Evolutionary conservation across 179 eudicot genomes (phyloP), one percentile per base, ranked within the genome.

Genomic region (Nepenthes alata): DNA sequence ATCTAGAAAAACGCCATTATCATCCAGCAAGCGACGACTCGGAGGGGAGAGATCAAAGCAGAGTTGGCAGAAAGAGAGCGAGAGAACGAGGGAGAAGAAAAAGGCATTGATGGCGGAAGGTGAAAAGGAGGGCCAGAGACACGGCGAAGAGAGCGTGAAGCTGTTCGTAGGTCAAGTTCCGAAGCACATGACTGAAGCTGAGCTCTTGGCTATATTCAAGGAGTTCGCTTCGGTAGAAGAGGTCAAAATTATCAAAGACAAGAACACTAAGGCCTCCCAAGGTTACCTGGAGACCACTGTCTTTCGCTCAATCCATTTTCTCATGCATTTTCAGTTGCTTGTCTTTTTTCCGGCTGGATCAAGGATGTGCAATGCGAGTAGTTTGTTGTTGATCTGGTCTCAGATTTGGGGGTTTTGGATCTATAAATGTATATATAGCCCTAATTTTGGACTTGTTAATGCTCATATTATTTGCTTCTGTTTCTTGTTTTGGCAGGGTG

Each of bases 121-220:
- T 4, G 65, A 72, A 10, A 47, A 66, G 53, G 45, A 51, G 41
- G 51, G 65, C 52, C 50, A 60, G 12, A 64, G 61, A 55, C 73
- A 72, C 45, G 57, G 78, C 59, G 83, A 76, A 52, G 98, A 89
- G 55, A 84, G 93, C 80, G 98, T 89, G 73, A 91, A 91, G 79
- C 73, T 89, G 75, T 91, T 91, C 72, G 98, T 91, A 11, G 98
- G 98, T 51, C 98, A 91, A 83, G 88, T 89, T 5, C 98, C 98
- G 11, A 91, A 91, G 78, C 85, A 86, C 55, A 81, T 86, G 83
- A 80, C 81, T 2, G 96, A 91, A 66, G 65, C 66, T 13, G 81
- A 91, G 67, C 83, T 91, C 2, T 64, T 83, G 12, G 75, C 77
- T 57, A 5, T 91, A 72, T 91, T 91, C 79, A 39, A 74, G 44